These are phyloP conservation scores for Spirogloea muscicola DNA, from an alignment of 139 green algal species.

Conservation along the genomic window DNA sequence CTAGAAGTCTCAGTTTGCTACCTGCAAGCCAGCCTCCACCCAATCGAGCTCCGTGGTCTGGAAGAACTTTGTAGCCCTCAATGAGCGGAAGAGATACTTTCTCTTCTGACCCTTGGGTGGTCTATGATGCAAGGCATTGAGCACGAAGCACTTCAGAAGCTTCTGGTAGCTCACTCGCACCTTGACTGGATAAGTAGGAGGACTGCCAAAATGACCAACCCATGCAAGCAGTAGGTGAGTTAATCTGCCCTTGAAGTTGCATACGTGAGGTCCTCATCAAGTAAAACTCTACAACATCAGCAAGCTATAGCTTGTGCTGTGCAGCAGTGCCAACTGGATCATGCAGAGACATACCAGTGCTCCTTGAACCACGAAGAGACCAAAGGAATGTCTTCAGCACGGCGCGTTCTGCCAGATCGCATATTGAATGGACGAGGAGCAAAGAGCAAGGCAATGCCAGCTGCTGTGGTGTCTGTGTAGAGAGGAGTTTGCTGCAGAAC, in stretches of 20 bases:
- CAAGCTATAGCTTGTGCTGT: too few species aligned
- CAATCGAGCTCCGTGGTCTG: constrained; percentile 98
- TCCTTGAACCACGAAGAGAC: constrained; percentile 88
- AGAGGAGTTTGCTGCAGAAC: constrained; percentile 54
- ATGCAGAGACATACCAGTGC: constrained; percentile 52
- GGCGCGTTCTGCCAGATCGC: constrained; percentile 76
- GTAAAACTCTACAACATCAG: too few species aligned
- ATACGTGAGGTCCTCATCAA: too few species aligned
- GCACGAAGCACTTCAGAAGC: constrained; percentile 96
- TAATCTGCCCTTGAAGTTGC: too few species aligned
- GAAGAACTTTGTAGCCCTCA: constrained; percentile 99
- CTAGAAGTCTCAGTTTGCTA: too few species aligned
- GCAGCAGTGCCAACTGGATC: too few species aligned
- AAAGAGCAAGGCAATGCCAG: constrained; percentile 90
- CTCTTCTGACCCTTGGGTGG: constrained; percentile 85
- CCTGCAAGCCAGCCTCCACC: constrained; percentile 97
- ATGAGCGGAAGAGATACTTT: constrained; percentile 82
- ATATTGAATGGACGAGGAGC: constrained; percentile 91
- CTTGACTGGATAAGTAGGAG: constrained; percentile 86
- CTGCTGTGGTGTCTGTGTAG: constrained; percentile 82
- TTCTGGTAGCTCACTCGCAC: constrained; percentile 99
- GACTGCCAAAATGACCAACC: constrained; percentile 53
- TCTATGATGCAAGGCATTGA: constrained; percentile 92
- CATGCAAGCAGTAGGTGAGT: too few species aligned
- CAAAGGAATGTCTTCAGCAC: constrained; percentile 92